Percentiles rank a stretch among this genome's conserved stretches.
Conservation (phyloP, 2,329 filamentous ascomycete genomes). For the Paecilomyces dactylethromorphus region DNA sequence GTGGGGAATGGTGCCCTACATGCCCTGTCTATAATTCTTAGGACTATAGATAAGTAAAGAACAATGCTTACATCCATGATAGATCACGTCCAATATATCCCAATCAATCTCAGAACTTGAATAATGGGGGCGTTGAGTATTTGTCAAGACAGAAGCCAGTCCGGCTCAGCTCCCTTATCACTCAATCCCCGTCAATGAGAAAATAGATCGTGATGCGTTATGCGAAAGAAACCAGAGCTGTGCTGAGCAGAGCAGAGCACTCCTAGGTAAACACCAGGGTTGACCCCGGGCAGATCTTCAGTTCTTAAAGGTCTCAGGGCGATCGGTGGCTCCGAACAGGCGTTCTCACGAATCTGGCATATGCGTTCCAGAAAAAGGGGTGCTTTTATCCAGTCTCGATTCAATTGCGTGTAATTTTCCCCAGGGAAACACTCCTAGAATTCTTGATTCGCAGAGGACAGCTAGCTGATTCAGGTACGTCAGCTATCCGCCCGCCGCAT, state of each 20-base stretch:
- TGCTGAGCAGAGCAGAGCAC: too few species aligned
- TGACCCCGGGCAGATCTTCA: neutral
- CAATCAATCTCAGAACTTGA: neutral
- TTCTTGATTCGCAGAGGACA: too few species aligned
- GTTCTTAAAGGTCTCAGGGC: neutral
- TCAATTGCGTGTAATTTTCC: neutral
- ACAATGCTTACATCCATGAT: conserved; percentile 14
- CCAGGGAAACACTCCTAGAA: too few species aligned
- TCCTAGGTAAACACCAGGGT: neutral
- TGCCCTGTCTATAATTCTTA: neutral
- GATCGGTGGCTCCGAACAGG: neutral
- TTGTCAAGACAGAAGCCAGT: neutral
- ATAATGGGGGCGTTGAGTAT: neutral
- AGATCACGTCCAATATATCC: conserved; percentile 3
- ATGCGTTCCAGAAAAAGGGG: neutral
- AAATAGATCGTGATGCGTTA: neutral
- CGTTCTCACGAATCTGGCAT: neutral
- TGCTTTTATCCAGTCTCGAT: neutral
- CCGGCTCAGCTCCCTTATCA: neutral
- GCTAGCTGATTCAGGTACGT: too few species aligned
- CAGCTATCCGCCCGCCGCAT: too few species aligned
- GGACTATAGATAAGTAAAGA: neutral
- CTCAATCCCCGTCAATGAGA: neutral
- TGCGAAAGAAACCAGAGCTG: neutral
- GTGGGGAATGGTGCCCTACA: too few species aligned